phyloP scores from a whole-genome alignment of 495 filamentous ascomycete genomes.

The Tuber borchii region DNA sequence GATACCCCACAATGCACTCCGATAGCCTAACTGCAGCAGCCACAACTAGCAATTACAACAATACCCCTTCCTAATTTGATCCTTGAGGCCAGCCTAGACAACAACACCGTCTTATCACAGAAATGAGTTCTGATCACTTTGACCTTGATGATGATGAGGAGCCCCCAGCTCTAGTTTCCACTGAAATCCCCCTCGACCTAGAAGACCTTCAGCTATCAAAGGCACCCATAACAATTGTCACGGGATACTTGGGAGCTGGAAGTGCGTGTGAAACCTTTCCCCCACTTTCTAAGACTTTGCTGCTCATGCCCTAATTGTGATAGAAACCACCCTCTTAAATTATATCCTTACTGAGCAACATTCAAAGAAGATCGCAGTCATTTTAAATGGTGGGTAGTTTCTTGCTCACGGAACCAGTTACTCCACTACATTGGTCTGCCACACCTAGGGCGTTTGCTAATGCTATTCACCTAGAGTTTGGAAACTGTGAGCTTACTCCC shows the following conservation, averaged over 20 bases:
- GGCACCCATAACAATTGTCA: constrained; percentile 93
- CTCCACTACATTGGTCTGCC: constrained; percentile 1
- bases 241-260: constrained; percentile 83
- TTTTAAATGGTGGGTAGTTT: constrained; percentile 66
- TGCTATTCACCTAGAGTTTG: constrained; percentile 62
- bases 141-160: constrained; percentile 65
- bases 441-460: constrained; percentile 4
- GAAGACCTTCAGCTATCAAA: constrained; percentile 44
- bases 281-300: background rate
- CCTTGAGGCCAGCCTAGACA: background rate
- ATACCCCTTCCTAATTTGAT: background rate
- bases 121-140: constrained; percentile 44
- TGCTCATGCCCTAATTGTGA: background rate
- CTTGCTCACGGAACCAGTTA: constrained; percentile 3
- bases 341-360: constrained; percentile 90
- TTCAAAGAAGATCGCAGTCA: constrained; percentile 95
- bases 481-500: constrained; percentile 62
- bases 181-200: constrained; percentile 37
- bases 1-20: constrained; percentile 30
- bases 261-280: constrained; percentile 44
- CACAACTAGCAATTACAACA: background rate
- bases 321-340: constrained; percentile 82
- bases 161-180: constrained; percentile 65
- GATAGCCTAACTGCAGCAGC: constrained; percentile 14
- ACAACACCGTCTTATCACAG: background rate